phyloP scores from a whole-genome alignment of 2,329 filamentous ascomycete species.

The Aspergillus novoparasiticus region DNA sequence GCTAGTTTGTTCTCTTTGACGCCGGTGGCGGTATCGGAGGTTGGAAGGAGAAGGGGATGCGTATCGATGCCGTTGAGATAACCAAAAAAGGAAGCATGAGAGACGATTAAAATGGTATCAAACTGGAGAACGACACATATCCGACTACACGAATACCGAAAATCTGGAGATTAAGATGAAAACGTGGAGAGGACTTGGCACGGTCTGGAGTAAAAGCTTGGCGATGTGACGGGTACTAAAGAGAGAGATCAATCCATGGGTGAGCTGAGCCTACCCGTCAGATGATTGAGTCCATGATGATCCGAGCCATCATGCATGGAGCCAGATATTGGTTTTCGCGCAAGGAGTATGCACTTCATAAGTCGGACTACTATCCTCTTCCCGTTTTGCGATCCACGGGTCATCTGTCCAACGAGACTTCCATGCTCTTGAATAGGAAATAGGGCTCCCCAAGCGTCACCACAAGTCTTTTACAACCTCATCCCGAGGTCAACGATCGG shows the following conservation, averaged over 20 bases:
- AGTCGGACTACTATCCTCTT: not conserved
- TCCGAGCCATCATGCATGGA: not conserved
- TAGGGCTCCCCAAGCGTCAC: not conserved
- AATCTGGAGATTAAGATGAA: not conserved
- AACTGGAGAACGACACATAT: not conserved
- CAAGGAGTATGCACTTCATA: not conserved
- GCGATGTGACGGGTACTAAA: not conserved
- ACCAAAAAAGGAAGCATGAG: not conserved
- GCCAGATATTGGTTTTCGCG: not conserved
- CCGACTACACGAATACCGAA: not conserved
- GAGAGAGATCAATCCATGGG: not conserved
- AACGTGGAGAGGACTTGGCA: slow-evolving; percentile 3
- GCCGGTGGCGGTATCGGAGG: not conserved
- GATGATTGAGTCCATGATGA: not conserved
- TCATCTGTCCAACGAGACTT: not conserved
- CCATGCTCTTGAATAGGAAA: not conserved
- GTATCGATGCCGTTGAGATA: not conserved
- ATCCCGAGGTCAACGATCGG: not conserved
- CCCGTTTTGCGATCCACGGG: not conserved
- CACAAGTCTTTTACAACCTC: not conserved
- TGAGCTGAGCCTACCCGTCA: not conserved
- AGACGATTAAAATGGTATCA: not conserved
- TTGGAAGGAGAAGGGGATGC: not conserved
- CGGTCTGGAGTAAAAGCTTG: slow-evolving; percentile 4
- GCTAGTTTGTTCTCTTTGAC: not conserved